phyloP scores from a whole-genome alignment of 805 yeast genomes.

The Ogataea polymorpha region DNA sequence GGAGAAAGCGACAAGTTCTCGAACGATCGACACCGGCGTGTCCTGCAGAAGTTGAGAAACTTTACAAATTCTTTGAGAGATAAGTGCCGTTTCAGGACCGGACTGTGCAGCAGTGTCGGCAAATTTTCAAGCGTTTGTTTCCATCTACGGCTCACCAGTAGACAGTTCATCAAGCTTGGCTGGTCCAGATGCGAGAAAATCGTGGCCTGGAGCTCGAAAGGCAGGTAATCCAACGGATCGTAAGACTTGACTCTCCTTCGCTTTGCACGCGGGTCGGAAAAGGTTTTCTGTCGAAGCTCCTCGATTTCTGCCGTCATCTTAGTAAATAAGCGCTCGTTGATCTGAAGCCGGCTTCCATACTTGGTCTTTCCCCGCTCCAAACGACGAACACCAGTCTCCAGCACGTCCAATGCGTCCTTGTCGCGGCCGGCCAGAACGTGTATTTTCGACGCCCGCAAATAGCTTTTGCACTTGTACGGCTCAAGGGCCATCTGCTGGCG shows the following conservation, averaged over 20 bases:
- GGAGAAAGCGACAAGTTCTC: conserved; percentile 8
- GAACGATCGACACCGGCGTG: conserved; percentile 8
- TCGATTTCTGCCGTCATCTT: conserved; percentile 23
- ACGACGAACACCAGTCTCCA: conserved; percentile 37
- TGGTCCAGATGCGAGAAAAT: conserved; percentile 19
- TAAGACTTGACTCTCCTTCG: conserved; percentile 5
- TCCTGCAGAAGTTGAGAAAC: conserved; percentile 14
- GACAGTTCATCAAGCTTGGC: conserved; percentile 12
- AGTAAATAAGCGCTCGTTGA: conserved; percentile 34
- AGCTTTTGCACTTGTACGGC: conserved; percentile 49
- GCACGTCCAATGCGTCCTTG: conserved; percentile 35
- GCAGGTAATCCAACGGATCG: conserved; percentile 26
- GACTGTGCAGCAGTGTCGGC: conserved; percentile 15
- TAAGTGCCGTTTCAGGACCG: conserved; percentile 9
- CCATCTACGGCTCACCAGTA: conserved; percentile 22
- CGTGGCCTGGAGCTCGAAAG: conserved; percentile 22
- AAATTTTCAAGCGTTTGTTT: conserved; percentile 5
- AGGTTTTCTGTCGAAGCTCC: conserved; percentile 1
- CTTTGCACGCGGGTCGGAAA: not conserved
- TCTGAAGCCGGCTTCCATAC: conserved; percentile 23
- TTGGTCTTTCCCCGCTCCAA: conserved; percentile 34
- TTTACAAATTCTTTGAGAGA: conserved; percentile 13
- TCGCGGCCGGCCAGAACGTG: conserved; percentile 25
- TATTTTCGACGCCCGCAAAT: conserved; percentile 43
- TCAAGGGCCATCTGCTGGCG: conserved; percentile 34